Evolutionary conservation across 495 filamentous ascomycete genomes (phyloP), one percentile per base, ranked within the genome.

Genomic region (Margaritispora aquatica): DNA sequence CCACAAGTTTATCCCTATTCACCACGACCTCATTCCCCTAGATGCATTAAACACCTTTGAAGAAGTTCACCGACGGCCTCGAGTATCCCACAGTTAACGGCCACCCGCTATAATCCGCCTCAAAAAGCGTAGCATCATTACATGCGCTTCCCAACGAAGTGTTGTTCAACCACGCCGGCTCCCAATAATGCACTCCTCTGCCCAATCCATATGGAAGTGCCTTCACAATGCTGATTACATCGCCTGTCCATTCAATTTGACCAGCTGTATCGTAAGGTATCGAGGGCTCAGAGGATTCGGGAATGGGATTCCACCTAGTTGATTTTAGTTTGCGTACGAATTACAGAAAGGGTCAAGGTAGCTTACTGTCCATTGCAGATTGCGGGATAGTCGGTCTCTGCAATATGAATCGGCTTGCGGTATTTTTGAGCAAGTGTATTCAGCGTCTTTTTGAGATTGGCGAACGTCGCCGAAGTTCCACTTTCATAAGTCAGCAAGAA

Each of bases 351-450:
- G 19, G 29, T 7, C 11, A n/a, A 44, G 38, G 15, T 3, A 34
- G 29, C 29, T 46, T 65, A 69, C 22, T 62, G 26, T 9, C 71
- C 72, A 36, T 68, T 69, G 54, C 74, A 78, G 21, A 69, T 66
- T 22, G 69, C 70, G 26, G 74, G 75, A 63, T 71, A 79, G 59
- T 79, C 71, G 24, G 76, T 79, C 61, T 79, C 76, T 17, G 73
- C 73, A 22, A 79, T 72, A 23, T 73, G 69, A 20, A 79, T 23
- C 2, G 74, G 71, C 61, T 79, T 79, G 41, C 69, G 57, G 58
- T 77, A 79, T 51, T 72, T 64, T 0, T 63, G 51, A 41, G 69
- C 74, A 51, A 79, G 59, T 13, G 67, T 64, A 31, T 66, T 65
- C 21, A 79, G 53, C 1, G 67, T 64, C 11, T 46, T 66, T 22